phyloP scores from a whole-genome alignment of 768 basidiomycete genomes.

The Xerocomellus dryophilus region DNA sequence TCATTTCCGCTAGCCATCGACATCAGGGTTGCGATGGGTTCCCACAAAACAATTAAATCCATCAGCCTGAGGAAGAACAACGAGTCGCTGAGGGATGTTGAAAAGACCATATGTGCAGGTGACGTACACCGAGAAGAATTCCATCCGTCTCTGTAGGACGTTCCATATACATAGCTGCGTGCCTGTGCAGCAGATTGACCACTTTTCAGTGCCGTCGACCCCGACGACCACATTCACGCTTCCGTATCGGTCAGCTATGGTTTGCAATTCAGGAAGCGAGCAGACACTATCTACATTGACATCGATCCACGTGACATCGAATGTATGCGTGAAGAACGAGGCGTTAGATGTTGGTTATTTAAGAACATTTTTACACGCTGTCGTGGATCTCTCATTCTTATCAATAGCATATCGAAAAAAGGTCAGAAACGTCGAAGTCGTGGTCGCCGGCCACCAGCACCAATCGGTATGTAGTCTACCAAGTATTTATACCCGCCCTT shows the following conservation, averaged over 20 bases:
- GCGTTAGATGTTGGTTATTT: slow-evolving; percentile 6
- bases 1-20: background rate
- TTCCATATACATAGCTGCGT: background rate
- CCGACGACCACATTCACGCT: background rate
- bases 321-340: background rate
- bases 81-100: background rate
- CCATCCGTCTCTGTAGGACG: slow-evolving; percentile 5
- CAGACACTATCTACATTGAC: background rate
- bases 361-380: no score
- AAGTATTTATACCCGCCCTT: background rate
- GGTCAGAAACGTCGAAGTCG: slow-evolving; percentile 6
- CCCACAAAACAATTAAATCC: slow-evolving; percentile 4
- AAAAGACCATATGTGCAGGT: background rate
- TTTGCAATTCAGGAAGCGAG: background rate
- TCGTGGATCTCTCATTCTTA: background rate
- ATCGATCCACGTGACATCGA: slow-evolving; percentile 4
- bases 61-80: background rate
- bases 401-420: slow-evolving; percentile 10
- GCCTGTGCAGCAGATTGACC: background rate
- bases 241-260: background rate
- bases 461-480: background rate
- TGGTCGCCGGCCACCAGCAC: background rate
- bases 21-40: slow-evolving; percentile 5
- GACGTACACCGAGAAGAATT: background rate
- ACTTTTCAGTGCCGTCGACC: background rate